Evolutionary conservation across 1,284 basidiomycete species (phyloP).

Genomic region (Xerocomus amazonicus): DNA sequence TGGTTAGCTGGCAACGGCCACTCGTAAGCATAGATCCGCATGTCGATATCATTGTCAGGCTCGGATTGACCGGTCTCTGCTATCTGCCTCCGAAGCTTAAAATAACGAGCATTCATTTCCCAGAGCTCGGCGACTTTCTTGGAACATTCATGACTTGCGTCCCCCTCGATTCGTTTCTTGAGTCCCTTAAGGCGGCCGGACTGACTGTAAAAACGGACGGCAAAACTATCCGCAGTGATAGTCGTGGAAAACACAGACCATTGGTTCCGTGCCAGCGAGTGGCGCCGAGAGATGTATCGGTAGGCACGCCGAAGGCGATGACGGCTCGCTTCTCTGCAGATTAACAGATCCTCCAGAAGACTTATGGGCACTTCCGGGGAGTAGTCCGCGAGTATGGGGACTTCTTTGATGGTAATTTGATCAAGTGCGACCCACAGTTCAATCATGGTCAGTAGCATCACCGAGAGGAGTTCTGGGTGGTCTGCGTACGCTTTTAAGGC

Average conservation of each 20-base stretch:
- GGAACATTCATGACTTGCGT: neutral
- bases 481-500: slow-evolving; percentile 28
- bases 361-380: slow-evolving; percentile 41
- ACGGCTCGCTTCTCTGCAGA: slow-evolving; percentile 31
- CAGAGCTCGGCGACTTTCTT: neutral
- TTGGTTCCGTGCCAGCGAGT: slow-evolving; percentile 9
- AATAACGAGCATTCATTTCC: neutral
- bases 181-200: neutral
- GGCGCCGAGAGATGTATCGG: slow-evolving; percentile 30
- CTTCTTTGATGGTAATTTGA: slow-evolving; percentile 29
- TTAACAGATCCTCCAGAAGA: slow-evolving; percentile 40
- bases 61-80: neutral
- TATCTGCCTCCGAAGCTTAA: neutral
- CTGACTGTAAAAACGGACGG: slow-evolving; percentile 10
- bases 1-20: neutral
- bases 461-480: slow-evolving; percentile 41
- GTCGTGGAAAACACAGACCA: slow-evolving; percentile 22
- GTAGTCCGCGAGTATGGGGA: slow-evolving; percentile 40
- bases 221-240: slow-evolving; percentile 17
- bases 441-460: slow-evolving; percentile 41
- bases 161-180: neutral
- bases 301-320: slow-evolving; percentile 26
- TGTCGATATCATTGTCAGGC: neutral
- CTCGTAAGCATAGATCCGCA: neutral
- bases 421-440: slow-evolving; percentile 47